Evolutionary conservation across 2,329 filamentous ascomycete genomes (phyloP), one percentile per base, ranked within the genome.

Genomic region (Cladosporium phlei): DNA sequence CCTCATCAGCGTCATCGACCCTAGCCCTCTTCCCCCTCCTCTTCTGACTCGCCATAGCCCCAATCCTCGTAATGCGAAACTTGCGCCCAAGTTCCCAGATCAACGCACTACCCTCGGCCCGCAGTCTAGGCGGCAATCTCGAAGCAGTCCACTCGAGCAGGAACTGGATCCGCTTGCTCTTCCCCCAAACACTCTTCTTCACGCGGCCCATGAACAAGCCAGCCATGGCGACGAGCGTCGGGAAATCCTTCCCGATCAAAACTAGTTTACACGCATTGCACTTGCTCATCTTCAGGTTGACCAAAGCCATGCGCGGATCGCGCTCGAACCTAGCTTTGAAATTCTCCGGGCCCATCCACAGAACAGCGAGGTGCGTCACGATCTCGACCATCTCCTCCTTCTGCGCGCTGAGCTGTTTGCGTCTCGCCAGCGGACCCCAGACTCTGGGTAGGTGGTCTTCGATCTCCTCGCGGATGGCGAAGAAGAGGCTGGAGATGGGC

Each of bases 191-290:
- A 25, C 47, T 48, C 20, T 53, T 46, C 25, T 46, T 35, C 22
- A 61, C 47, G 3, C 52, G 37, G 2, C 55, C 55, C n/a, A 60
- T 48, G n/a, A 54, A 50, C 24, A 58, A 24, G 9, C 47, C 56
- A 2, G 56, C 58, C 8, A 59, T 34, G 0, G 52, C 53, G 5
- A 52, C 49, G 8, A 56, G 37, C 9, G 42, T 49, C 3, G 48
- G 38, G 2, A 53, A 25, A 38, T 56, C 54, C 0, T 43, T 32
- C 8, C 46, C 51, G 22, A 39, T 25, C 21, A n/a, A 17, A 6
- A 33, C 19, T 12, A 59, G 35, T 1, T 46, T 53, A 33, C 59
- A 62, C 4, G 54, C 58, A 2, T 52, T 49, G 39, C 59, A 62
- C n/a, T 51, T 49, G 17, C 30, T 39, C 4, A 48, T 35, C 4